Evolutionary conservation across 2,329 filamentous ascomycete genomes (phyloP).

Genomic region (Tolypocladium tundrense): DNA sequence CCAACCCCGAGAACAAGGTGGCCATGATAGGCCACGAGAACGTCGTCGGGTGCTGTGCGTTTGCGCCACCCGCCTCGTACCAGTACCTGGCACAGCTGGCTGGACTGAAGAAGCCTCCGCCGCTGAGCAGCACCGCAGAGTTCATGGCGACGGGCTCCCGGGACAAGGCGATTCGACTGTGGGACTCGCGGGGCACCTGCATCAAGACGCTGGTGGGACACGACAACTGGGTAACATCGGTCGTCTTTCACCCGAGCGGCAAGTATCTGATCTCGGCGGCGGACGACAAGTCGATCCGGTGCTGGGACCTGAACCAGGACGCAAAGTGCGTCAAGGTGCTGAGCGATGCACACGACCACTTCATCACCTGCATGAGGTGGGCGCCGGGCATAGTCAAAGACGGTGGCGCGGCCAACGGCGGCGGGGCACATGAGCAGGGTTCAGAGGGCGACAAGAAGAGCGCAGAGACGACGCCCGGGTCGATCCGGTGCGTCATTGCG

Average conservation of each 20-base stretch:
- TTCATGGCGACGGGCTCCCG: constrained; percentile 82
- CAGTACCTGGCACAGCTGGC: constrained; percentile 66
- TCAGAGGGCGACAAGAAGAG: constrained; percentile 34
- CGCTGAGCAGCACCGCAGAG: constrained; percentile 65
- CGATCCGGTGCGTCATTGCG: constrained; percentile 76
- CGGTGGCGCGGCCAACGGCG: constrained; percentile 4
- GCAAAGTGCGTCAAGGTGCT: constrained; percentile 81
- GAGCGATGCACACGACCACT: constrained; percentile 68
- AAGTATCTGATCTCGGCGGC: constrained; percentile 79
- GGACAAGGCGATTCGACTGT: constrained; percentile 85
- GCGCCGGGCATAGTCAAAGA: constrained; percentile 45
- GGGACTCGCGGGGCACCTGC: constrained; percentile 75
- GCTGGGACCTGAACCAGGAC: constrained; percentile 89
- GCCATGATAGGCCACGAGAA: constrained; percentile 80
- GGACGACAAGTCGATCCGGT: constrained; percentile 86
- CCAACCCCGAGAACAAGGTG: constrained; percentile 57
- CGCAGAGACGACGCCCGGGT: constrained; percentile 36
- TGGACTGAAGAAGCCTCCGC: constrained; percentile 72
- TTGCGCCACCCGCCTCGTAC: constrained; percentile 74
- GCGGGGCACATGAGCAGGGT: constrained; percentile 5
- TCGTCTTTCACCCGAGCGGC: constrained; percentile 85
- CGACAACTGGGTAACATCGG: constrained; percentile 83
- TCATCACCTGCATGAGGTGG: constrained; percentile 81
- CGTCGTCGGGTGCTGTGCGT: constrained; percentile 72
- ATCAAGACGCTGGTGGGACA: constrained; percentile 80